These are phyloP conservation scores for Phytophthora aleatoria DNA, from an alignment of 352 stramenopile species.

Conservation along the genomic window DNA sequence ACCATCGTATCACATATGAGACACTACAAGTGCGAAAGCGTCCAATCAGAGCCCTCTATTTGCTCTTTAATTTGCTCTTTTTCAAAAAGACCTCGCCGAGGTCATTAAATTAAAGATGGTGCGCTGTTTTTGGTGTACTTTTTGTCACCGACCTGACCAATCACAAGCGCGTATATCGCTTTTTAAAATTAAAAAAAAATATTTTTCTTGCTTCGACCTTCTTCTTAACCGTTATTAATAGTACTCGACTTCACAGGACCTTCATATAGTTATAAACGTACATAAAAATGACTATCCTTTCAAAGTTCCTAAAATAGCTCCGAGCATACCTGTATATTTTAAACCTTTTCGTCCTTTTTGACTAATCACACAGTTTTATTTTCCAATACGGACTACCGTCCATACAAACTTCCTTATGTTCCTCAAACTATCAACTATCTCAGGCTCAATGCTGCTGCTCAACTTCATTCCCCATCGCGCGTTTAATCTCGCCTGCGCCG, in stretches of 20 bases:
- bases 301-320: background rate
- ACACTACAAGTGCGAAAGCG: too few relatives aligned
- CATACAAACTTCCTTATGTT: background rate
- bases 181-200: too few relatives aligned
- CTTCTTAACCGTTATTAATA: too few relatives aligned
- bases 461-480: conserved; percentile 27
- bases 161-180: too few relatives aligned
- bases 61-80: too few relatives aligned
- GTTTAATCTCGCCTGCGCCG: conserved; percentile 29
- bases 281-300: background rate
- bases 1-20: too few relatives aligned
- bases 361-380: conserved; percentile 5
- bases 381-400: background rate
- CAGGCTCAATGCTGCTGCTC: background rate
- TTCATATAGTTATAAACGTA: background rate
- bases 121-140: too few relatives aligned
- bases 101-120: too few relatives aligned
- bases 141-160: too few relatives aligned
- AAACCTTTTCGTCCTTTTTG: background rate
- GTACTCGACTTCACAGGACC: conserved; percentile 2
- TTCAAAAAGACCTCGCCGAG: too few relatives aligned
- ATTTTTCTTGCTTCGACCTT: too few relatives aligned
- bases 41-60: too few relatives aligned
- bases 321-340: background rate
- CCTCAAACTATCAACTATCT: conserved; percentile 6